phyloP scores from a whole-genome alignment of 2,329 filamentous ascomycete genomes.

The Colletotrichum chrysophilum region DNA sequence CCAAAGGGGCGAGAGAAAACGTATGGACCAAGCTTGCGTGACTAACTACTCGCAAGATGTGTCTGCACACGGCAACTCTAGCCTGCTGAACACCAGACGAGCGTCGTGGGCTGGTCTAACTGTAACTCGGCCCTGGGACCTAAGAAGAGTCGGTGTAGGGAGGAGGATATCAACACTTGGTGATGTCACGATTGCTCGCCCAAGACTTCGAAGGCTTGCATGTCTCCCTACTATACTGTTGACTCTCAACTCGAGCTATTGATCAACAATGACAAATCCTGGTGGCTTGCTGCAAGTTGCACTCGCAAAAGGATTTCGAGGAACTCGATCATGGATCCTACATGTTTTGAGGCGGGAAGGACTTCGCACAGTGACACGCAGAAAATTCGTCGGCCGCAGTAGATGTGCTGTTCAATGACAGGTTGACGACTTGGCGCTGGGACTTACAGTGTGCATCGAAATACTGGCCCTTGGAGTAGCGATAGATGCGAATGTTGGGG shows the following conservation, averaged over 20 bases:
- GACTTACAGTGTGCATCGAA: conserved; percentile 88
- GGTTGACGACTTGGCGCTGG: background rate
- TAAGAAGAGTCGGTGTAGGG: background rate
- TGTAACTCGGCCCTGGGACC: background rate
- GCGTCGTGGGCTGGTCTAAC: background rate
- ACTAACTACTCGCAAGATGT: background rate
- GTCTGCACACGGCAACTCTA: background rate
- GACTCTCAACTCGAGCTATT: background rate
- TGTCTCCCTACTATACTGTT: background rate
- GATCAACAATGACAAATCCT: background rate
- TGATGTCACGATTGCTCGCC: background rate
- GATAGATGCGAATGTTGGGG: conserved; percentile 87
- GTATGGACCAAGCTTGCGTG: background rate
- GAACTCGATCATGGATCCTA: background rate
- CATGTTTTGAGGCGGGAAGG: background rate
- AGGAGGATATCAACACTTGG: background rate
- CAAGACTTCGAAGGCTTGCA: background rate
- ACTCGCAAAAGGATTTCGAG: background rate
- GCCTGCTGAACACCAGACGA: background rate
- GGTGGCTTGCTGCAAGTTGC: background rate
- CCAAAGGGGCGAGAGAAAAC: background rate
- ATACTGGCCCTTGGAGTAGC: conserved; percentile 85
- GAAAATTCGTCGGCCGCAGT: background rate
- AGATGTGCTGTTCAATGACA: conserved; percentile 14
- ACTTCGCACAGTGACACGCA: background rate